A percentile compares a stretch with the other conserved stretches of the same genome.
Evolutionary conservation across 352 stramenopile species (phyloP).

Genomic region (Globisporangium uncinulatum): DNA sequence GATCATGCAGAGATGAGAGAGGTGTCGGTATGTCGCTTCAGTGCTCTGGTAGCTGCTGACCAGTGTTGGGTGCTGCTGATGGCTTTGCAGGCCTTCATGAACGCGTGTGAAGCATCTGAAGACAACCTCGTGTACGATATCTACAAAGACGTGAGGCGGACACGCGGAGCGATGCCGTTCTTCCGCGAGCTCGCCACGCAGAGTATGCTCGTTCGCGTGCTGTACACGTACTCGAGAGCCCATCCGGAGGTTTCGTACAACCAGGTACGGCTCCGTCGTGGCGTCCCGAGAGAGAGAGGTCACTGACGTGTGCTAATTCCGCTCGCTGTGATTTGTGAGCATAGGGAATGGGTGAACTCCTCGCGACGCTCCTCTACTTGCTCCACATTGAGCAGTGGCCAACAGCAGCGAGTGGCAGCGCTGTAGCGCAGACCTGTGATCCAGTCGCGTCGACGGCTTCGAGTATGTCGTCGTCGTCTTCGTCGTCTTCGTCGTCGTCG

Average conservation of each 20-base stretch:
- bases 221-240: constrained; percentile 65
- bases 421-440: constrained; percentile 5
- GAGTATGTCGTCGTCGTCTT: constrained; percentile 5
- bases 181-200: constrained; percentile 47
- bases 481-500: constrained; percentile 6
- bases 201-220: constrained; percentile 48
- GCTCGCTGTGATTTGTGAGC: neutral
- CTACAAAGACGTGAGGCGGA: constrained; percentile 67
- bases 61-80: too few relatives aligned
- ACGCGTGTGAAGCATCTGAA: constrained; percentile 37
- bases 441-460: neutral
- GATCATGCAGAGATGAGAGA: neutral
- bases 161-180: constrained; percentile 50
- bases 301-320: neutral
- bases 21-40: neutral
- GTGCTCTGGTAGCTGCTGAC: neutral
- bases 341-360: constrained; percentile 70
- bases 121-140: constrained; percentile 60
- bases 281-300: neutral
- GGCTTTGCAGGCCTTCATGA: constrained; percentile 34
- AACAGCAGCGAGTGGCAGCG: neutral
- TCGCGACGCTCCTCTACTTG: constrained; percentile 66
- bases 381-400: constrained; percentile 68
- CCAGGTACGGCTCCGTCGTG: constrained; percentile 19
- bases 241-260: constrained; percentile 76